Base-by-base conservation (phyloP, 768 basidiomycete species). In the Naganishia kalamii region DNA sequence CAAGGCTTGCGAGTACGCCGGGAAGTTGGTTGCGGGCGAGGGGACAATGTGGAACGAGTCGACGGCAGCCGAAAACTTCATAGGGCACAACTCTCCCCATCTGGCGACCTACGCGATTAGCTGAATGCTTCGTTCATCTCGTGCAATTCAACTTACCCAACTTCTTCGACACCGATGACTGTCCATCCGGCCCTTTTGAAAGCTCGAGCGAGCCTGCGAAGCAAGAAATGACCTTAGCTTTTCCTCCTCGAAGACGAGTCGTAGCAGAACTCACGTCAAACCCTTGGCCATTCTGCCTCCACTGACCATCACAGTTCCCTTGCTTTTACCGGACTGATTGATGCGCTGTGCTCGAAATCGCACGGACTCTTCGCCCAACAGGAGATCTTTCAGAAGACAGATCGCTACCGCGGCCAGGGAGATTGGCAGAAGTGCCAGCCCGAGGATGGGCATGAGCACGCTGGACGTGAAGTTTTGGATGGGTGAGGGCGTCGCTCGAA, bases 101-200 rank as follows among this genome's bases (percentile, higher is more conserved):
- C 75, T 77, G 50, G n/a, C 19, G 23, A 43, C n/a, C 49, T 29
- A 2, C 44, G 29, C 2, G 15, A 30, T 57, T n/a, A 57, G 54
- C 54, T 4, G 21, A 21, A 4, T 25, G 10, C 2, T 13, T 21
- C 8, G 4, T 4, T 8, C 19, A 23, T 4, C 5, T 6, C 12
- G 54, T 40, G 12, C 7, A 1, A 0, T 21, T 30, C 10, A 17
- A n/a, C 44, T 49, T 43, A 75, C 75, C 72, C 72, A 60, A 69
- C 63, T 63, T 77, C 75, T 40, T 75, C 75, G 7, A 75, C 74
- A 3, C 74, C 72, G 27, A 75, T 71, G 4, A 77, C 74, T 41
- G 68, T 72, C 72, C 75, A 76, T 29, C 75, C 75, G 19, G 75
- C 75, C 29, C 72, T 54, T 49, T 72, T 74, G 68, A 76, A 74